Evolutionary conservation across 257 asterid species (phyloP), one percentile per base, ranked within the genome.

Genomic region (Solanum stenotomum): DNA sequence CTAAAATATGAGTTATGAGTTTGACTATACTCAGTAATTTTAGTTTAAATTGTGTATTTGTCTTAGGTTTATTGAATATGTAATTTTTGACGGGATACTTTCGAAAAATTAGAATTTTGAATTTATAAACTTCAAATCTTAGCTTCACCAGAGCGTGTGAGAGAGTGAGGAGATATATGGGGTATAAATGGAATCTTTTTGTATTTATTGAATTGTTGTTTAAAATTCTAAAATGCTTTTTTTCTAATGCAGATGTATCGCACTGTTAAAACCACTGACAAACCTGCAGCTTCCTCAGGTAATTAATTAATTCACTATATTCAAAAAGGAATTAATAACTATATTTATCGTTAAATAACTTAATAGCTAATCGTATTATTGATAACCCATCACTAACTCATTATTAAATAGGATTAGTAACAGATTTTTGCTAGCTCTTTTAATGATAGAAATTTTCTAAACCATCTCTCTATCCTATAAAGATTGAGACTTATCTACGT

Each of bases 161-260:
- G n/a, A 31, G n/a, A 78, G 16, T n/a, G 56, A 37, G 7, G 37
- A 78, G 23, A 42, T 42, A 14, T 40, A 1, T 6, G n/a, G 25
- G 12, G 11, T 2, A 25, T 78, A 42, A 25, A 14, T 25, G n/a
- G 23, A 44, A 15, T 44, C n/a, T 42, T 42, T 79, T 14, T 40
- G 5, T 14, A 8, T 78, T 42, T 40, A 15, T 40, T 40, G 33
- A 40, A 16, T 79, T 8, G 23, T 40, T 78, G 15, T 42, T 33
- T 85, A 78, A 78, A 77, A 72, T 85, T 87, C 84, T 67, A 70
- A 85, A 87, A 76, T 85, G 68, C 6, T 4, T 46, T 71, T 88
- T 85, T 78, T 83, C 87, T 89, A 89, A 89, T 92, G 98, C 97
- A 96, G 99, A 96, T 96, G 99, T 96, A 96, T 92, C 90, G 99